Evolutionary conservation across 108 stramenopile species (phyloP).

Genomic region (Fistulifera pelliculosa): DNA sequence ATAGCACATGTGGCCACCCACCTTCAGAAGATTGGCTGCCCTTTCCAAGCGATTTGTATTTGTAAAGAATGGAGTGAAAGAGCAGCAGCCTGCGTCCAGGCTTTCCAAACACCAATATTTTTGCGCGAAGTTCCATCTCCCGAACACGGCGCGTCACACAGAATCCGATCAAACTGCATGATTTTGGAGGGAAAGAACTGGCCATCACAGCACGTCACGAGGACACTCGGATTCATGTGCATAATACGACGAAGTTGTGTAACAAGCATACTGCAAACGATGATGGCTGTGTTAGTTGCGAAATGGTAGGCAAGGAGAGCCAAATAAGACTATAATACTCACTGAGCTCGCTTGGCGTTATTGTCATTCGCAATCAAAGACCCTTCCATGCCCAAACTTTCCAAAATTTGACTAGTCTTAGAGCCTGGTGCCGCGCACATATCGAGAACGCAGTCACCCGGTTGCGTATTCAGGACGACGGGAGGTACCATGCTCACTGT

Average conservation of each 20-base stretch:
- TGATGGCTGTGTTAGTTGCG: too few species aligned
- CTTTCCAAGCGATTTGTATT: conserved; percentile 75
- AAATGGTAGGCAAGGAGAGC: too few species aligned
- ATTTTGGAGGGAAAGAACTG: conserved; percentile 74
- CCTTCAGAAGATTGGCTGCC: conserved; percentile 60
- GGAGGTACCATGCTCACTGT: conserved; percentile 98
- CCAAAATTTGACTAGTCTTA: conserved; percentile 95
- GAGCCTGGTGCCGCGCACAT: conserved; percentile 98
- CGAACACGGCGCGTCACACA: conserved; percentile 95
- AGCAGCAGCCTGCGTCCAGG: conserved; percentile 55
- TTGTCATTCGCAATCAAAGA: conserved; percentile 94
- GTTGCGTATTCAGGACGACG: conserved; percentile 77
- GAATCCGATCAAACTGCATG: conserved; percentile 91
- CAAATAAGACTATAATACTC: too few species aligned
- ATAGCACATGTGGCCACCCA: conserved; percentile 92
- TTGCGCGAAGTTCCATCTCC: conserved; percentile 98
- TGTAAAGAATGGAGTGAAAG: conserved; percentile 80
- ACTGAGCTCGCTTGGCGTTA: conserved; percentile 86
- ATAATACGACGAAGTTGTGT: conserved; percentile 83
- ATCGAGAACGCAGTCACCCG: conserved; percentile 81
- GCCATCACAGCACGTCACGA: conserved; percentile 87
- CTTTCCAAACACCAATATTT: conserved; percentile 83
- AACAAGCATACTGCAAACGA: conserved; percentile 66
- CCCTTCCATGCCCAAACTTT: conserved; percentile 53
- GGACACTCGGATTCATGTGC: conserved; percentile 65